Evolutionary conservation across 192 early-diverging fungal species (phyloP), one percentile per base, ranked within the genome.

Genomic region (Jimgerdemannia lactiflua): DNA sequence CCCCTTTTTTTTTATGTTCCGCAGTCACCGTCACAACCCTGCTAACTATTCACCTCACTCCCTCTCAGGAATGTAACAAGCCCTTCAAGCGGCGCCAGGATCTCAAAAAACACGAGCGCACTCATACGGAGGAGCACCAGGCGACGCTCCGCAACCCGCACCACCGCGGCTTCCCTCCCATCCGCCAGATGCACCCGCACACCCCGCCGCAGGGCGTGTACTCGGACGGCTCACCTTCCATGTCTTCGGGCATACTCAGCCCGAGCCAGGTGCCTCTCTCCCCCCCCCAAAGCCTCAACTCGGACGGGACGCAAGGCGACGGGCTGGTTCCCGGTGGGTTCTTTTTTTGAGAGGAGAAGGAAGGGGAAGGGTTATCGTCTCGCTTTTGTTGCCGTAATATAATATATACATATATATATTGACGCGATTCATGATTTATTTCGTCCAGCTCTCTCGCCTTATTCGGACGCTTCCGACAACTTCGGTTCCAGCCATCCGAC

Each of bases 61-160:
- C 11, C 49, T 64, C 69, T 4, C n/a, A 93, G 89, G 74, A 70
- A 65, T 97, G 95, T 82, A 78, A 84, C 42, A 95, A 96, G 78
- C 79, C 91, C 6, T 98, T 97, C 84, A 98, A 98, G 84, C 88
- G 95, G n/a, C 94, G 94, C 11, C 96, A 98, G 86, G 96, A 98
- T 80, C 81, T 98, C 79, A 95, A 94, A 81, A 98, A 98, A 80
- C 96, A 98, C 82, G 94, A 94, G 81, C 91, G 88, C 80, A 95
- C 88, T 14, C 95, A 97, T 77, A 78, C 85, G 41, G 81, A 91
- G 70, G 68, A 78, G 43, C 82, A 85, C 19, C 70, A 74, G 59
- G n/a, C 59, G 44, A 10, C 43, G n/a, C 70, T 70, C 18, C n/a
- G 59, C 59, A 43, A 19, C 69, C 72, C 39, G 10, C 43, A 41